phyloP scores from a whole-genome alignment of 495 filamentous ascomycete species.

The Lichenothelia convexa region DNA sequence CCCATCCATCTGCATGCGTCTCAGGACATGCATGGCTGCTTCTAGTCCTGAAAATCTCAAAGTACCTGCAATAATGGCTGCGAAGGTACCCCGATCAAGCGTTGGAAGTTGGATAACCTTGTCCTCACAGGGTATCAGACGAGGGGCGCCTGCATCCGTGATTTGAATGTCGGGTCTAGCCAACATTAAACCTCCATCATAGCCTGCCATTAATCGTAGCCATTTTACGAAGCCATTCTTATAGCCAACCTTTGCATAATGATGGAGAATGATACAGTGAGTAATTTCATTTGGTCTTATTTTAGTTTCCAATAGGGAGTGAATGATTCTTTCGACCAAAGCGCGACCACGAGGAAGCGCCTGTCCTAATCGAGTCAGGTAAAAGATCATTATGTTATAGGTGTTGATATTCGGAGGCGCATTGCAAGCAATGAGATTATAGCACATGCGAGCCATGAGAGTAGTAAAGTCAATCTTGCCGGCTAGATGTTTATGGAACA shows the following conservation, averaged over 20 bases:
- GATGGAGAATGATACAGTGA: conserved; percentile 31
- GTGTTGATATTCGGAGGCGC: conserved; percentile 41
- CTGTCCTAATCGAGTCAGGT: conserved; percentile 15
- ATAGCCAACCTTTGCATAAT: conserved; percentile 25
- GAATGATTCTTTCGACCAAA: conserved; percentile 35
- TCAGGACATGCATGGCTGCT: conserved; percentile 12
- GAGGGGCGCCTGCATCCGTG: conserved; percentile 6
- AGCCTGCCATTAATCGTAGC: conserved; percentile 15
- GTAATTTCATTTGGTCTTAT: conserved; percentile 36
- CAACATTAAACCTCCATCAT: conserved; percentile 11
- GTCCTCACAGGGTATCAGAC: conserved; percentile 10
- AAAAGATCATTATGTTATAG: conserved; percentile 43
- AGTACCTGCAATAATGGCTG: conserved; percentile 14
- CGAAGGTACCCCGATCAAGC: conserved; percentile 17
- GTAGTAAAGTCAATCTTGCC: no score
- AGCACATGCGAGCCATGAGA: conserved; percentile 49
- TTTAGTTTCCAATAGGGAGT: conserved; percentile 27
- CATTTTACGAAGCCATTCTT: conserved; percentile 11
- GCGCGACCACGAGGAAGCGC: no score
- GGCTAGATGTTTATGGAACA: conserved; percentile 1
- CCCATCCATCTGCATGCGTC: conserved; percentile 18
- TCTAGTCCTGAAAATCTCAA: conserved; percentile 18
- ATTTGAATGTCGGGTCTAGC: conserved; percentile 15
- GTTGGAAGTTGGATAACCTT: conserved; percentile 19
- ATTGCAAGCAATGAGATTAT: conserved; percentile 40